Base-by-base conservation (phyloP, 2,329 filamentous ascomycete species). In the Colletotrichum sp. region DNA sequence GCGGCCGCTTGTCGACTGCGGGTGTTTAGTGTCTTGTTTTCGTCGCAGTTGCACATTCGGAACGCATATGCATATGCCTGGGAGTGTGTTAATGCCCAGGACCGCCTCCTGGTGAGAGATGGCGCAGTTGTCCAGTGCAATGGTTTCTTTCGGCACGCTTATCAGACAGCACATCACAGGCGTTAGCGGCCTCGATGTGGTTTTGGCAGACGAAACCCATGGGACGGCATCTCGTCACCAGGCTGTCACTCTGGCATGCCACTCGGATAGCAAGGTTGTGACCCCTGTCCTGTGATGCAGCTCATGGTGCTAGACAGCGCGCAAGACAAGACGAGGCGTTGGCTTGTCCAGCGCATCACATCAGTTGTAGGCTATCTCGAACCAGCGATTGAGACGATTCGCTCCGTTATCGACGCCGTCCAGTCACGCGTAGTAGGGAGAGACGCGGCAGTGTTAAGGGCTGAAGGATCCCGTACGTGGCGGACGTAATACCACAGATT, bases 1-100 rank as follows among this genome's bases (percentile, higher is more conserved):
- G 55, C 63, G 69, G 69, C 73, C 57, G 69, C 63, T 75, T 59
- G 63, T 72, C 21, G 30, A 75, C 63, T 72, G 69, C 55, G 63
- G 39, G 39, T 73, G 39, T 26, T 39, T 52, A 32, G 28, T 55
- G 69, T 67, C 55, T 67, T 55, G 63, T 63, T 72, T 57, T 64
- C 55, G 73, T 72, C 73, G 70, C 73, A 67, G 55, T 67, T 48
- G 73, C 63, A 67, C 69, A 67, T 63, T 63, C 63, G 39, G 16
- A 18, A 34, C 69, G 39, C 69, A 67, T 67, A 32, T 67, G 63
- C 73, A 75, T 63, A 59, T 67, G 69, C 55, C 73, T 67, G 55
- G 18, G 32, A 36, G 21, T 67, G 69, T 48, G 21, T 52, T 52
- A 57, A 72, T 36, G 61, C 64, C 39, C 55, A 72, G 63, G 73